Evolutionary conservation across 2,329 filamentous ascomycete species (phyloP).

Genomic region (Monosporascus sp.): DNA sequence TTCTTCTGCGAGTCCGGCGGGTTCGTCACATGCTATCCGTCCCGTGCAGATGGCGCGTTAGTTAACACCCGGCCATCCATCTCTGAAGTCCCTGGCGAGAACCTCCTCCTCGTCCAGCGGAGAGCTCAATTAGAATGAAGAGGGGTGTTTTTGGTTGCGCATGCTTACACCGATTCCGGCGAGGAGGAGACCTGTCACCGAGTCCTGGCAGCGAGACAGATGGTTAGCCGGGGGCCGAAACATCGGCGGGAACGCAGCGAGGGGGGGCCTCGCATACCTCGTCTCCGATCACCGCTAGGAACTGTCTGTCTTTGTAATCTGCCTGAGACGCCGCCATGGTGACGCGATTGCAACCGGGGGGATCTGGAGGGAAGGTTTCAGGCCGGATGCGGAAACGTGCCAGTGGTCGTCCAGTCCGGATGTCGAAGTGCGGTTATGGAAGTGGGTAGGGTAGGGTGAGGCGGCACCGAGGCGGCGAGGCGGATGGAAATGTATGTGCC

Average conservation of each 20-base stretch:
- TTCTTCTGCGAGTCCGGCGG: conserved; percentile 91
- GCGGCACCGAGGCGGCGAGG: not conserved
- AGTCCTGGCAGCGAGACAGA: conserved; percentile 60
- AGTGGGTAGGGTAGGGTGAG: not conserved
- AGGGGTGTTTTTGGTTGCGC: not conserved
- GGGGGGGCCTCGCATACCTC: conserved; percentile 55
- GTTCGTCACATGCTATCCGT: conserved; percentile 74
- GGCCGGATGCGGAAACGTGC: not conserved
- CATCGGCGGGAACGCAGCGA: not conserved
- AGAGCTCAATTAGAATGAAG: not conserved
- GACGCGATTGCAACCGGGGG: conserved; percentile 5
- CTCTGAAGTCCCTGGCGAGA: too few species aligned
- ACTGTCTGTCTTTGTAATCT: conserved; percentile 80
- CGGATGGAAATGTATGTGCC: not conserved
- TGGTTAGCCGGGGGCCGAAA: conserved; percentile 8
- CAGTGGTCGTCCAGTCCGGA: not conserved
- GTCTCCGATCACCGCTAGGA: conserved; percentile 95
- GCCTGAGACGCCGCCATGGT: conserved; percentile 44
- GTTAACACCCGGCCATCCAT: too few species aligned
- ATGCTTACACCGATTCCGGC: conserved; percentile 79
- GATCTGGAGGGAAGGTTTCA: not conserved
- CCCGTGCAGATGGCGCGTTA: too few species aligned
- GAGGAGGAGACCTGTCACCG: conserved; percentile 89
- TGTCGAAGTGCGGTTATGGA: not conserved
- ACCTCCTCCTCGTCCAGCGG: too few species aligned